phyloP scores from a whole-genome alignment of 2,329 filamentous ascomycete genomes.

The Pezicula radicicola region DNA sequence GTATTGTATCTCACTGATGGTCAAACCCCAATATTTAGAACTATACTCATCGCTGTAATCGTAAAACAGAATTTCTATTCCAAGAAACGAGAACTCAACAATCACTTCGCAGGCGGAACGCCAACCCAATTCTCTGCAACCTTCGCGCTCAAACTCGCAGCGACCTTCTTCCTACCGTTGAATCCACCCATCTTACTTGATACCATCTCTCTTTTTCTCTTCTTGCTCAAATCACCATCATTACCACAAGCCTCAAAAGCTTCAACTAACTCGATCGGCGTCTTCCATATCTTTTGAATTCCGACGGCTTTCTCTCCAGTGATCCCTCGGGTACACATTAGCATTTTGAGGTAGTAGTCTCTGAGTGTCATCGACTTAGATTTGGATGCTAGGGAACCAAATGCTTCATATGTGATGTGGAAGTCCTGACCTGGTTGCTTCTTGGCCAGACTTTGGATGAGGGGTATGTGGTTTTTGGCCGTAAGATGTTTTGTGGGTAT shows the following conservation, averaged over 20 bases:
- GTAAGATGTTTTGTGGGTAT: constrained; percentile 66
- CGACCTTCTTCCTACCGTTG: constrained; percentile 66
- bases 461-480: constrained; percentile 61
- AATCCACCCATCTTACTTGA: constrained; percentile 52
- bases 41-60: too few relatives aligned
- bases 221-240: constrained; percentile 39
- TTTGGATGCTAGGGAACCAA: constrained; percentile 71
- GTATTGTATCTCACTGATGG: too few relatives aligned
- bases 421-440: constrained; percentile 48
- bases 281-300: constrained; percentile 76
- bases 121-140: constrained; percentile 72
- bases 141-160: constrained; percentile 61
- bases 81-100: too few relatives aligned
- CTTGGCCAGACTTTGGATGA: constrained; percentile 56
- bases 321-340: constrained; percentile 75
- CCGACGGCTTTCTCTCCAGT: constrained; percentile 77
- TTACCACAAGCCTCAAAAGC: constrained; percentile 58
- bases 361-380: constrained; percentile 70
- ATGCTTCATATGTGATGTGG: constrained; percentile 68
- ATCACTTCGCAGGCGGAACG: constrained; percentile 6
- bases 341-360: constrained; percentile 79
- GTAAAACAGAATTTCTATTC: too few relatives aligned
- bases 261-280: constrained; percentile 67
- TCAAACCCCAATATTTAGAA: too few relatives aligned
- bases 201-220: constrained; percentile 59